These are phyloP conservation scores for Jatropha multifida DNA, from an alignment of 441 rosid genomes.

Conservation along the genomic window DNA sequence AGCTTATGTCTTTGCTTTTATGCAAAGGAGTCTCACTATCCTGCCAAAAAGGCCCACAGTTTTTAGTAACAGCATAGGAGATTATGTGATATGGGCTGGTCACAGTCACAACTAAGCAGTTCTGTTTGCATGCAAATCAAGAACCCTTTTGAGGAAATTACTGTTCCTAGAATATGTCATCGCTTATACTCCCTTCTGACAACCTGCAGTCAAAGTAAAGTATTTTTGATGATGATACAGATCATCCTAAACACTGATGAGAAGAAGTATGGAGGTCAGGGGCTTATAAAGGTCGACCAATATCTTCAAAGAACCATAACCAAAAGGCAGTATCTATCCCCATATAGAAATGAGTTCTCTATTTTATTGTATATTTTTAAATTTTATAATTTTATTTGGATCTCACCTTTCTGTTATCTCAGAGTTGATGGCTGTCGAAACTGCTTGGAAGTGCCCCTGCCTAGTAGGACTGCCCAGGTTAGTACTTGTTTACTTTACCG, in stretches of 20 bases:
- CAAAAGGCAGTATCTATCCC: slow-evolving; percentile 50
- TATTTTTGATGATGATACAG: slow-evolving; percentile 39
- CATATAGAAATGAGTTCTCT: slow-evolving; percentile 5
- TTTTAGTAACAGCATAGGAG: not conserved
- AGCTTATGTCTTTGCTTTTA: slow-evolving; percentile 2
- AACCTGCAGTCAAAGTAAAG: not conserved
- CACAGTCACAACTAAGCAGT: not conserved
- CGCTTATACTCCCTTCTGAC: not conserved
- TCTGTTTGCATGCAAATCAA: not conserved
- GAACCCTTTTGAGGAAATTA: not conserved
- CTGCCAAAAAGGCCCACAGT: not conserved
- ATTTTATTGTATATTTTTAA: slow-evolving; percentile 4
- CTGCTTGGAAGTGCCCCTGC: slow-evolving; percentile 78
- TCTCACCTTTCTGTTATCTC: slow-evolving; percentile 28
- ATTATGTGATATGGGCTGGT: not conserved
- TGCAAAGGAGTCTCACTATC: not conserved
- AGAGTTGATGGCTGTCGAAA: slow-evolving; percentile 79
- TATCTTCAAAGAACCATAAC: slow-evolving; percentile 67
- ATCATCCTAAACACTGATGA: slow-evolving; percentile 80
- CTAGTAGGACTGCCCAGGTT: slow-evolving; percentile 95
- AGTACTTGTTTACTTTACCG: slow-evolving; percentile 29
- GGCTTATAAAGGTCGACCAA: slow-evolving; percentile 48
- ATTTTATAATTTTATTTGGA: slow-evolving; percentile 12
- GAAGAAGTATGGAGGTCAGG: slow-evolving; percentile 76
- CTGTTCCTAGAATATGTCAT: not conserved